phyloP scores from a whole-genome alignment of 345 rosid species.

The Schrenkiella parvula region DNA sequence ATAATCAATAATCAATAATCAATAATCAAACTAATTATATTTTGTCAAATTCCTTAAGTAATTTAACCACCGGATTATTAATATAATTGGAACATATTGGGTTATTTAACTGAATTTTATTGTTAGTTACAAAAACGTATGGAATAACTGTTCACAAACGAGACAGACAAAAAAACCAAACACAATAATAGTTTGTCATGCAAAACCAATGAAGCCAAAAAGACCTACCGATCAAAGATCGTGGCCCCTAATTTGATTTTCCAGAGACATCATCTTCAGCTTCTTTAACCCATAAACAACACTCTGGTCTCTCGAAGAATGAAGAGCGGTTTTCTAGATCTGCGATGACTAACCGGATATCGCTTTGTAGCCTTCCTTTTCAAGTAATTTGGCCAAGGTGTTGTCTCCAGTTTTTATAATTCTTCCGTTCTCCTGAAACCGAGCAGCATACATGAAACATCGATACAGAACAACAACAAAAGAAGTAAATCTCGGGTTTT shows the following conservation, averaged over 20 bases:
- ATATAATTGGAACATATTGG: background rate
- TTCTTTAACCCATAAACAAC: slow-evolving; percentile 3
- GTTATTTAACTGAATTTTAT: slow-evolving; percentile 10
- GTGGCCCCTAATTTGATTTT: background rate
- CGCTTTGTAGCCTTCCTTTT: slow-evolving; percentile 83
- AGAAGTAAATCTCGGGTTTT: background rate
- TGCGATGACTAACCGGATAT: slow-evolving; percentile 39
- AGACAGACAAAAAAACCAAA: background rate
- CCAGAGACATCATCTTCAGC: background rate
- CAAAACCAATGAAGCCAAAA: slow-evolving; percentile 26
- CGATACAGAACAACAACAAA: background rate
- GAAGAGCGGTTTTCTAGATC: background rate
- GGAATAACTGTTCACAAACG: slow-evolving; percentile 6
- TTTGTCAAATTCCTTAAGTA: background rate
- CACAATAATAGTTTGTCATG: slow-evolving; percentile 3
- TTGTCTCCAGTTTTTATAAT: slow-evolving; percentile 84
- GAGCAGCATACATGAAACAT: slow-evolving; percentile 12
- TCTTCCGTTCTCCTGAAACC: slow-evolving; percentile 72
- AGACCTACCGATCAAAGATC: slow-evolving; percentile 12
- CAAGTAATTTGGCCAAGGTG: slow-evolving; percentile 63
- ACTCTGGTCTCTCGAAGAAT: slow-evolving; percentile 4
- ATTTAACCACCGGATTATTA: background rate
- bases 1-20: no score
- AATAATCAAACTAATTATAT: background rate
- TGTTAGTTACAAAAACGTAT: slow-evolving; percentile 17